These are phyloP conservation scores for Arxiozyma heterogenica DNA, from an alignment of 1,139 yeast species.

Conservation along the genomic window DNA sequence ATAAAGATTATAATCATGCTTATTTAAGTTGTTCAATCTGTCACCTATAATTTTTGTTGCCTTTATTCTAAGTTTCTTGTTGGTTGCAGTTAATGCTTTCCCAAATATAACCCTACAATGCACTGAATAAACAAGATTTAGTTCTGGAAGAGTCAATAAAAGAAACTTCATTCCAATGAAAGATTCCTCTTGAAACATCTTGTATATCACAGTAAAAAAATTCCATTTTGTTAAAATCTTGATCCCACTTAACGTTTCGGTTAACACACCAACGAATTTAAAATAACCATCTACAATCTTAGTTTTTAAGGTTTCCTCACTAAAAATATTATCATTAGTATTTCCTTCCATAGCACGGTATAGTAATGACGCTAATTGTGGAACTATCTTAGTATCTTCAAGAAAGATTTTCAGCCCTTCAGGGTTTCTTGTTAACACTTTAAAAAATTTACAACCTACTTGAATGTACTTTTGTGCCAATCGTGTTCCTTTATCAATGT, in stretches of 20 bases:
- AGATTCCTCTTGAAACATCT: conserved; percentile 50
- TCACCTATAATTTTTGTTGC: conserved; percentile 49
- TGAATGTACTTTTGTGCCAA: conserved; percentile 46
- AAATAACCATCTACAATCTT: conserved; percentile 74
- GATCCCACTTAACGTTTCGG: conserved; percentile 53
- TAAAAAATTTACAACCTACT: conserved; percentile 67
- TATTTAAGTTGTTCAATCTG: conserved; percentile 14
- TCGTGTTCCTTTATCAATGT: conserved; percentile 42
- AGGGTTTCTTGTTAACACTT: conserved; percentile 49
- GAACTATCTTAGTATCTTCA: conserved; percentile 63
- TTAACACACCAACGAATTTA: conserved; percentile 63
- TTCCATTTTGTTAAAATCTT: conserved; percentile 72
- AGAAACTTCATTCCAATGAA: conserved; percentile 51
- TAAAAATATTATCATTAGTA: conserved; percentile 66
- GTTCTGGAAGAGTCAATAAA: conserved; percentile 45
- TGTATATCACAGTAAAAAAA: conserved; percentile 69
- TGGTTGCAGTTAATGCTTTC: conserved; percentile 54
- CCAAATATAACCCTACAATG: conserved; percentile 60
- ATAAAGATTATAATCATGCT: conserved; percentile 7
- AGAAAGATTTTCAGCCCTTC: conserved; percentile 60
- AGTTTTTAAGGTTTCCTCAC: conserved; percentile 47
- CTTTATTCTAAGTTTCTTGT: conserved; percentile 42
- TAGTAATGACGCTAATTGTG: conserved; percentile 79
- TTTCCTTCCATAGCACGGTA: conserved; percentile 51
- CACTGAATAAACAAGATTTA: conserved; percentile 55